phyloP scores from a whole-genome alignment of 2,329 filamentous ascomycete genomes.

The Aspergillus melleus region DNA sequence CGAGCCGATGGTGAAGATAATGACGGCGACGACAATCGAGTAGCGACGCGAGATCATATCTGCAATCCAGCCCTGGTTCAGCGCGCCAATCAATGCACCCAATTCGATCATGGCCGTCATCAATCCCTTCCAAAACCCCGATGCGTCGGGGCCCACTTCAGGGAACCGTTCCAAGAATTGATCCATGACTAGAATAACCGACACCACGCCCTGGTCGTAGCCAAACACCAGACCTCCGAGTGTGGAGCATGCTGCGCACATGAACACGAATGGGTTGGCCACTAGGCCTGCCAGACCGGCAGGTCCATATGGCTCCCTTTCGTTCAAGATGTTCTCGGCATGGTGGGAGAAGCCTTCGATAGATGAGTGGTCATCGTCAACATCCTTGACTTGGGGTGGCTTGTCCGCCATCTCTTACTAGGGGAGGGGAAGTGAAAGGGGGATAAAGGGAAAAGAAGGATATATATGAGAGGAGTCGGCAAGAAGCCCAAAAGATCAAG shows the following conservation, averaged over 20 bases:
- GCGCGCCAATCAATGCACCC: conserved; percentile 49
- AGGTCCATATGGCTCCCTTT: conserved; percentile 35
- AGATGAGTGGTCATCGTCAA: conserved; percentile 13
- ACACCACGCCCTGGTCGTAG: conserved; percentile 49
- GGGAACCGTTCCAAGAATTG: conserved; percentile 51
- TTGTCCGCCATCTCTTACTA: conserved; percentile 21
- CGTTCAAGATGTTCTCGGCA: conserved; percentile 31
- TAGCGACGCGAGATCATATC: conserved; percentile 55
- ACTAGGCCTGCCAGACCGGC: conserved; percentile 50
- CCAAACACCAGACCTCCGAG: conserved; percentile 53
- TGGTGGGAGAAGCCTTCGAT: conserved; percentile 35
- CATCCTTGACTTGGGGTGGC: conserved; percentile 16
- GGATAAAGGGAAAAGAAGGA: not conserved
- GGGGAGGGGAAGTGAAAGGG: not conserved
- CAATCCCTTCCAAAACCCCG: conserved; percentile 45
- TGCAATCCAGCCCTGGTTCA: conserved; percentile 52
- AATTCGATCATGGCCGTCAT: conserved; percentile 58
- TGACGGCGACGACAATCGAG: conserved; percentile 53
- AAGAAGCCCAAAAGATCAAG: not conserved
- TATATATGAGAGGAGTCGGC: not conserved
- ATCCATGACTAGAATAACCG: conserved; percentile 53
- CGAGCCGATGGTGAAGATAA: conserved; percentile 54
- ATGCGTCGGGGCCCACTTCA: conserved; percentile 41
- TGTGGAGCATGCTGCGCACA: conserved; percentile 54
- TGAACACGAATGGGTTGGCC: conserved; percentile 50